Base-by-base conservation (phyloP, 2,329 filamentous ascomycete genomes). In the Neonectria sp. region DNA sequence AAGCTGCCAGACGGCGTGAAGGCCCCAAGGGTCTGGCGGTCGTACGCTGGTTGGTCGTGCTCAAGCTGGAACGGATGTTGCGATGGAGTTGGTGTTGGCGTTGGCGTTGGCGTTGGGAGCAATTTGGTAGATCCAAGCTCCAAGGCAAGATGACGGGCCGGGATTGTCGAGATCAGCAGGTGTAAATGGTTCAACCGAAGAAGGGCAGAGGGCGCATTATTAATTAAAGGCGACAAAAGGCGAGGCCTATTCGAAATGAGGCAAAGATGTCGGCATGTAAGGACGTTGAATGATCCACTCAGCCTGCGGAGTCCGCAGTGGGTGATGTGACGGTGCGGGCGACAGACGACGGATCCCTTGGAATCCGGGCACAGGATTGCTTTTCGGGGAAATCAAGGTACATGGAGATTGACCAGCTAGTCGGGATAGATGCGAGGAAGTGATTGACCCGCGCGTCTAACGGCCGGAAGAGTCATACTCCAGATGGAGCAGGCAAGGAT, bases 261-360 rank as follows among this genome's bases (percentile, higher is more conserved):
- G 27, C 48, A 6, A 33, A 52, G n/a, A 31, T 27, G 5, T 29
- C 13, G 27, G 9, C 27, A 25, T 13, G 11, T 8, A 6, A 37
- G 11, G 21, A 24, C n/a, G 31, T 21, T 21, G 51, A 35, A 15
- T 33, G 24, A 13, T 9, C 15, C 27, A 21, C 11, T 52, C 29
- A 21, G 49, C 3, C 51, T 3, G 51, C n/a, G 21, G 27, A 52
- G 17, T n/a, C 17, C 37, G 29, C 17, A 33, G 6, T 40, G n/a
- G n/a, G 4, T 45, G n/a, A 24, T 53, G 31, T 13, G 51, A 53
- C 17, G n/a, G 12, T 12, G 51, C n/a, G 21, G 48, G 15, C 13
- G 25, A 17, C 48, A 29, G 49, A 52, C 27, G 12, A 7, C n/a
- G 51, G 29, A 53, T 21, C 51, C 33, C 51, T 37, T 53, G 51